Conservation (phyloP, 768 basidiomycete species). For the Lactarius hengduanensis region DNA sequence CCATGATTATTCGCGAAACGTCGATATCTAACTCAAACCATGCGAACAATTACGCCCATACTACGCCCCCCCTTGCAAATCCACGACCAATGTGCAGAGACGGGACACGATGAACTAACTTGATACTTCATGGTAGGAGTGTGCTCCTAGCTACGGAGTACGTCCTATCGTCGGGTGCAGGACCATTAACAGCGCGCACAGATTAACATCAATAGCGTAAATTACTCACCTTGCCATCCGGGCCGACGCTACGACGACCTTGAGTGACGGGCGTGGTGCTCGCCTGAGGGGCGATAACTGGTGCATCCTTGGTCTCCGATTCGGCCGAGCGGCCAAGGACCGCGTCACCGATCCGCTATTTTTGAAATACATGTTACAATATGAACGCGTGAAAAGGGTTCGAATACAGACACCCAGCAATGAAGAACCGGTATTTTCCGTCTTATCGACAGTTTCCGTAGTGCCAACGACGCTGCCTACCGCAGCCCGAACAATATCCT, state of each 20-base stretch:
- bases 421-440: not conserved
- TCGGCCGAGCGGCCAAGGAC: conserved; percentile 13
- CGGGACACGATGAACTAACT: not conserved
- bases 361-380: not conserved
- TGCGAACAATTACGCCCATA: not conserved
- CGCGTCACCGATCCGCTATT: conserved; percentile 8
- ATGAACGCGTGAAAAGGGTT: not conserved
- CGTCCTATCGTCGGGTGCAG: conserved; percentile 8
- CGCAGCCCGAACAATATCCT: not conserved
- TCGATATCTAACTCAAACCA: not conserved
- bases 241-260: conserved; percentile 15
- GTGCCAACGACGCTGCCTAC: not conserved
- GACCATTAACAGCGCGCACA: not conserved
- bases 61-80: not conserved
- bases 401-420: conserved; percentile 2
- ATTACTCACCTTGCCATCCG: conserved; percentile 9
- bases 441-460: too few species aligned
- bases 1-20: not conserved
- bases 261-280: not conserved
- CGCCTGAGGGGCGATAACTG: conserved; percentile 2
- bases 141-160: not conserved
- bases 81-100: not conserved
- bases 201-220: too few species aligned
- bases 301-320: not conserved
- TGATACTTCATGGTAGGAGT: not conserved